Conservation (phyloP, 1,139 yeast genomes). For the Dujonia santamariae region DNA sequence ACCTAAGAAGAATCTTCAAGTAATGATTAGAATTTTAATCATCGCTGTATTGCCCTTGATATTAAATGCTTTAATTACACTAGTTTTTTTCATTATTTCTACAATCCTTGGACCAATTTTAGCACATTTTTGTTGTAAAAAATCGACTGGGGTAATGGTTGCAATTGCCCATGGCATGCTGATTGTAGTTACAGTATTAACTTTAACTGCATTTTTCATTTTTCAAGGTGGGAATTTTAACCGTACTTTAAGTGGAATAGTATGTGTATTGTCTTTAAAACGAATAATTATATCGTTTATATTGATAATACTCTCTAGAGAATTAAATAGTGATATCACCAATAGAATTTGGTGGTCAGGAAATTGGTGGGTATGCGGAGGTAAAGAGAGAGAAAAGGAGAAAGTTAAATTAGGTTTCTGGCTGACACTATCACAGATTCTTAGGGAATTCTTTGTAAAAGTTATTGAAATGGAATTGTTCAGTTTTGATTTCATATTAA, state of each 20-base stretch:
- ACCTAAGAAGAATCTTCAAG: constrained; percentile 49
- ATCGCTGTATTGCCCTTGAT: constrained; percentile 53
- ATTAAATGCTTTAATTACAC: constrained; percentile 41
- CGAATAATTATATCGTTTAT: constrained; percentile 43
- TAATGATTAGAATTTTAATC: constrained; percentile 49
- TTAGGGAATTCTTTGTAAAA: constrained; percentile 68
- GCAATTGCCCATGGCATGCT: constrained; percentile 50
- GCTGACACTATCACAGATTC: constrained; percentile 59
- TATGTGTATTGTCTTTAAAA: constrained; percentile 57
- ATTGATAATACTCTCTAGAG: constrained; percentile 54
- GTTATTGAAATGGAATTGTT: constrained; percentile 65
- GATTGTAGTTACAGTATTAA: constrained; percentile 49
- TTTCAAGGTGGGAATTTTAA: constrained; percentile 63
- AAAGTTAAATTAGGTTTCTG: constrained; percentile 65
- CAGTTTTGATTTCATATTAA: constrained; percentile 67
- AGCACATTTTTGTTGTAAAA: constrained; percentile 32
- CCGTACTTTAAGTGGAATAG: constrained; percentile 54
- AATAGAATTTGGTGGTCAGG: constrained; percentile 90
- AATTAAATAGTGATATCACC: constrained; percentile 51
- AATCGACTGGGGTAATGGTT: constrained; percentile 41
- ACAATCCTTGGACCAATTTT: constrained; percentile 42
- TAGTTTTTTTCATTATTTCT: constrained; percentile 46
- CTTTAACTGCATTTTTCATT: constrained; percentile 60
- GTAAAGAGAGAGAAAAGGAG: too few relatives aligned
- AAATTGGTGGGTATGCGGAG: too few relatives aligned